A percentile compares a stretch with the other conserved stretches of the same genome.
These are phyloP conservation scores for Discostella stelligera DNA, from an alignment of 352 stramenopile genomes.

Conservation along the genomic window DNA sequence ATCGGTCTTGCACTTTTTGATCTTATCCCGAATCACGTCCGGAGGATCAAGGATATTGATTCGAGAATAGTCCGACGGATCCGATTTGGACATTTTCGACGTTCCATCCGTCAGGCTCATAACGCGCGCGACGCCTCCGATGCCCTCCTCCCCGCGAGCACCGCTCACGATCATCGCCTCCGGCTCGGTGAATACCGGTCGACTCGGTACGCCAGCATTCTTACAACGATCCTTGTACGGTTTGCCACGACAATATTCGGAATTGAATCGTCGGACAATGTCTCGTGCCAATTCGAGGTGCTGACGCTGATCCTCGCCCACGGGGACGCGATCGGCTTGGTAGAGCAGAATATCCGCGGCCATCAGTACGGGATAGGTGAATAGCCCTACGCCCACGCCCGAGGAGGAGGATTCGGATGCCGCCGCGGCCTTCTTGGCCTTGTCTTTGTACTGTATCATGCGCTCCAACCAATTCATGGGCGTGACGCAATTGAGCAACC, in stretches of 20 bases:
- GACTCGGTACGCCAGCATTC: slow-evolving; percentile 61
- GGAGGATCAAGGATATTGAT: slow-evolving; percentile 92
- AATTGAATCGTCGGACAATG: slow-evolving; percentile 95
- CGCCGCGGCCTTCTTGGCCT: slow-evolving; percentile 85
- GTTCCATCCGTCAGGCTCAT: slow-evolving; percentile 96
- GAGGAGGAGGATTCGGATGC: slow-evolving; percentile 42
- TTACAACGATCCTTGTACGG: slow-evolving; percentile 84
- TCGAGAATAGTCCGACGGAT: slow-evolving; percentile 87
- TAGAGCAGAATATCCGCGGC: slow-evolving; percentile 99
- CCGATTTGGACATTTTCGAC: slow-evolving; percentile 99
- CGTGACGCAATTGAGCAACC: slow-evolving; percentile 96
- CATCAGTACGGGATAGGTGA: slow-evolving; percentile 99
- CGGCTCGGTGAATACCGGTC: slow-evolving; percentile 81
- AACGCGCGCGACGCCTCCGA: slow-evolving; percentile 86
- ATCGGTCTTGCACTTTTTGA: slow-evolving; percentile 91
- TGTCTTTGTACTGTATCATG: slow-evolving; percentile 99
- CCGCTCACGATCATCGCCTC: slow-evolving; percentile 86
- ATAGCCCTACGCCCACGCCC: slow-evolving; percentile 88
- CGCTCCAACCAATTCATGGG: slow-evolving; percentile 97
- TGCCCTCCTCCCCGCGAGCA: not conserved
- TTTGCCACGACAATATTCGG: slow-evolving; percentile 89
- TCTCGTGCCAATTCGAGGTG: slow-evolving; percentile 98
- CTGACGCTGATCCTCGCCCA: slow-evolving; percentile 95
- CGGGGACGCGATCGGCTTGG: slow-evolving; percentile 93
- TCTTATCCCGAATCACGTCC: slow-evolving; percentile 84